Percentiles rank a stretch among this genome's conserved stretches.
phyloP scores from a whole-genome alignment of 352 stramenopile genomes.

The Aphanomyces invadans region DNA sequence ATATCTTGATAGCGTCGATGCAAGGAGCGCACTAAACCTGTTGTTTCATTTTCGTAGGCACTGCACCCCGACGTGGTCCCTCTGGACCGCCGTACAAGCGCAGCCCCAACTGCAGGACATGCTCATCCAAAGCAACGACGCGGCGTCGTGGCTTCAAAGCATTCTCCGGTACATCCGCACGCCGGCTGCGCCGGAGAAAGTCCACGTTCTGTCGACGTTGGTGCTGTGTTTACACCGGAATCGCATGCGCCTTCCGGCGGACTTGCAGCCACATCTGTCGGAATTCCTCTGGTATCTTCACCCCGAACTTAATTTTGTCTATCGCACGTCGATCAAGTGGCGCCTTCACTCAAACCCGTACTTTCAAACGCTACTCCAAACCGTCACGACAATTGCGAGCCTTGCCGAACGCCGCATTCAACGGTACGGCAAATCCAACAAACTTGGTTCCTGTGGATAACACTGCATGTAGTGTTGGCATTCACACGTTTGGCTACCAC shows the following conservation, averaged over 20 bases:
- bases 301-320: slow-evolving; percentile 12
- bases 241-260: background rate
- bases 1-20: background rate
- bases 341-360: slow-evolving; percentile 13
- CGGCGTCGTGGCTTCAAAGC: background rate
- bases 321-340: background rate
- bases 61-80: background rate
- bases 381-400: background rate
- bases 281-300: slow-evolving; percentile 6
- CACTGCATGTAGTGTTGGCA: background rate
- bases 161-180: slow-evolving; percentile 8
- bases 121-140: background rate
- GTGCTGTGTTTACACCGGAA: background rate
- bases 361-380: slow-evolving; percentile 17
- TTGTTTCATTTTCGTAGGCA: background rate
- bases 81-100: background rate
- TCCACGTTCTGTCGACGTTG: background rate
- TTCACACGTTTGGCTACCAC: slow-evolving; percentile 16
- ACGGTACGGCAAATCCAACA: background rate
- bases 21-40: too few species aligned
- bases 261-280: background rate
- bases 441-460: background rate
- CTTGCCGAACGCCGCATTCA: background rate
- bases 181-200: background rate
- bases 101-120: background rate